These are phyloP conservation scores for Fraxinus excelsior DNA, from an alignment of 257 asterid genomes.

Conservation along the genomic window DNA sequence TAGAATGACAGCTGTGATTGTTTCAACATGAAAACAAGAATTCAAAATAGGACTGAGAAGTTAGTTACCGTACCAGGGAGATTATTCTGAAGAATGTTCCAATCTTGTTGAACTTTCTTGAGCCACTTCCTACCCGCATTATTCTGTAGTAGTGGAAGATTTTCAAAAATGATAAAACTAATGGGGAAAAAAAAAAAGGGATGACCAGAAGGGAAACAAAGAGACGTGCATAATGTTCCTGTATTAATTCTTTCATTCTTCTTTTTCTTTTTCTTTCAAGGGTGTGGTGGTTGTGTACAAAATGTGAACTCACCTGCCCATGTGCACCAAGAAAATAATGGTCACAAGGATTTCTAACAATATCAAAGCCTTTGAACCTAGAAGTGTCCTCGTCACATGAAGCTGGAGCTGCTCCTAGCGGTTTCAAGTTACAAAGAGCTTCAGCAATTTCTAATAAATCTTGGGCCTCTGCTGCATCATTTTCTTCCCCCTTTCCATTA, in stretches of 20 bases:
- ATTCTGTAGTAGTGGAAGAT: constrained; percentile 49
- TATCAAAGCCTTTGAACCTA: constrained; percentile 81
- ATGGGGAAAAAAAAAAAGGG: neutral
- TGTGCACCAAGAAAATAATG: constrained; percentile 68
- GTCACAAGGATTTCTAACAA: constrained; percentile 74
- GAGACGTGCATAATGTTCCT: constrained; percentile 15
- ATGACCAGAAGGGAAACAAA: neutral
- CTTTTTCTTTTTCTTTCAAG: constrained; percentile 5
- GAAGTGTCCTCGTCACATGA: constrained; percentile 37
- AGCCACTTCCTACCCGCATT: constrained; percentile 93
- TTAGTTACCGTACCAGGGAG: constrained; percentile 66
- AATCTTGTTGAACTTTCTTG: constrained; percentile 91
- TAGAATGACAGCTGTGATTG: constrained; percentile 13
- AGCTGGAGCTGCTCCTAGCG: constrained; percentile 36
- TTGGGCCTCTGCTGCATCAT: constrained; percentile 37
- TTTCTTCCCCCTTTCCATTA: constrained; percentile 42
- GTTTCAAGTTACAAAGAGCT: constrained; percentile 45
- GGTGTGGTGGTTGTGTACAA: neutral
- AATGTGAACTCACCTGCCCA: constrained; percentile 62
- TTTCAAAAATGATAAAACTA: neutral
- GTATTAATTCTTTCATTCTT: constrained; percentile 4
- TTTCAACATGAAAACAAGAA: constrained; percentile 22
- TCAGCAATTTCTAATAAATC: constrained; percentile 52
- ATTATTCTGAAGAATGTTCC: constrained; percentile 96
- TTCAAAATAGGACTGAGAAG: constrained; percentile 25